Evolutionary conservation across 305 asterid species (phyloP).

Genomic region (Andrographis paniculata): DNA sequence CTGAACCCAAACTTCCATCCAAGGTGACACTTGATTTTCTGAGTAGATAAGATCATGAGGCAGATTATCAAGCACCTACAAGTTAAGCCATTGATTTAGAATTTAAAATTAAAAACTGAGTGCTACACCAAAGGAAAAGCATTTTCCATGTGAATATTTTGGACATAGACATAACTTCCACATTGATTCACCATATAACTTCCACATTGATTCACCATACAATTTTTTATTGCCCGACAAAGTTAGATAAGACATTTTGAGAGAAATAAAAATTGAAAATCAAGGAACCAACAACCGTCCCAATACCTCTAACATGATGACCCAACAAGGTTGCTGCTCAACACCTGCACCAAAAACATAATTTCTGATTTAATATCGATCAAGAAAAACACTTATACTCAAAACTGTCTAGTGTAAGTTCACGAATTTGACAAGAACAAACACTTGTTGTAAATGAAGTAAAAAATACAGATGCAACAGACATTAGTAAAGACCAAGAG

Average conservation of each 20-base stretch:
- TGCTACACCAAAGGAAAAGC: neutral
- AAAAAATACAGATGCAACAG: slow-evolving; percentile 13
- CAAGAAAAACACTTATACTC: slow-evolving; percentile 1
- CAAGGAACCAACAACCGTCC: slow-evolving; percentile 3
- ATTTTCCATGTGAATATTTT: slow-evolving; percentile 11
- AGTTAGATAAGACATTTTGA: neutral
- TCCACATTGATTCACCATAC: slow-evolving; percentile 6
- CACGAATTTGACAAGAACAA: slow-evolving; percentile 5
- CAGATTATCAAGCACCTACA: slow-evolving; percentile 97
- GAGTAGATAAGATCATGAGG: slow-evolving; percentile 96
- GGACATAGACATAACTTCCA: slow-evolving; percentile 1
- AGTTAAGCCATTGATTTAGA: slow-evolving; percentile 3
- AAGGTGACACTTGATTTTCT: slow-evolving; percentile 66
- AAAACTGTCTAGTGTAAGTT: slow-evolving; percentile 3
- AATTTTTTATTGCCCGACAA: slow-evolving; percentile 13
- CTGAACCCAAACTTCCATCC: slow-evolving; percentile 98
- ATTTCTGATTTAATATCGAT: slow-evolving; percentile 6
- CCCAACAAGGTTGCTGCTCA: slow-evolving; percentile 94
- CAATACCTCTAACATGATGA: slow-evolving; percentile 91
- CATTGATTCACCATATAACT: slow-evolving; percentile 2
- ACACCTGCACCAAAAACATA: slow-evolving; percentile 40
- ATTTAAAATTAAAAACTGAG: slow-evolving; percentile 1
- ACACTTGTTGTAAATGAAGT: slow-evolving; percentile 10
- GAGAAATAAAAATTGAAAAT: neutral
- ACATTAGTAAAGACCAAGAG: slow-evolving; percentile 7